Evolutionary conservation across 371 early-diverging fungal species (phyloP).

Genomic region (Thermomucor indicae-seudaticae): DNA sequence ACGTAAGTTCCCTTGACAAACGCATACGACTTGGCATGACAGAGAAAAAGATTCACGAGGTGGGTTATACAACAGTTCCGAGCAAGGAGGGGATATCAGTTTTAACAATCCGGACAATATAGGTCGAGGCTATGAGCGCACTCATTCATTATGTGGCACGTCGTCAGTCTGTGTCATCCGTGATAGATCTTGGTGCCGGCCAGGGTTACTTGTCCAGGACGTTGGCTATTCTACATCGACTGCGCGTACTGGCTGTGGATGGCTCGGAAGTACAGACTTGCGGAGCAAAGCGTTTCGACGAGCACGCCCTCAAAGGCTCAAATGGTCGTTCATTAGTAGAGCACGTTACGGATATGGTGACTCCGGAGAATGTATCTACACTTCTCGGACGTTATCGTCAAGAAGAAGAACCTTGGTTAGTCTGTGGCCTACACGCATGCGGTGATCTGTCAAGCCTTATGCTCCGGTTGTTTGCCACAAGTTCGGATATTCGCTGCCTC

Average conservation of each 20-base stretch:
- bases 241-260: conserved; percentile 81
- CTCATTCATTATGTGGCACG: conserved; percentile 49
- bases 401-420: conserved; percentile 49
- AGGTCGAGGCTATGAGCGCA: conserved; percentile 56
- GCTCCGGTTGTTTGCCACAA: conserved; percentile 66
- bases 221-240: conserved; percentile 62
- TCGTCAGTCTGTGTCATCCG: conserved; percentile 33
- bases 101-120: too few species aligned
- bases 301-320: neutral
- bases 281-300: conserved; percentile 68
- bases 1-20: conserved; percentile 2
- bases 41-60: conserved; percentile 21
- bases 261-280: conserved; percentile 72
- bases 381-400: conserved; percentile 25
- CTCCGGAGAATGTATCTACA: conserved; percentile 42
- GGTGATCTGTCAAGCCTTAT: conserved; percentile 77
- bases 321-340: conserved; percentile 22
- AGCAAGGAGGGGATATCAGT: too few species aligned
- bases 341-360: conserved; percentile 53
- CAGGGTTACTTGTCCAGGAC: conserved; percentile 77
- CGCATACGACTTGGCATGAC: conserved; percentile 16
- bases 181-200: conserved; percentile 71
- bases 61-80: too few species aligned
- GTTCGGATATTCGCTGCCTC: conserved; percentile 55
- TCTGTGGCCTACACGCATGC: conserved; percentile 86